Base-by-base conservation (phyloP, 768 basidiomycete species). In the Lentinula lateritia region DNA sequence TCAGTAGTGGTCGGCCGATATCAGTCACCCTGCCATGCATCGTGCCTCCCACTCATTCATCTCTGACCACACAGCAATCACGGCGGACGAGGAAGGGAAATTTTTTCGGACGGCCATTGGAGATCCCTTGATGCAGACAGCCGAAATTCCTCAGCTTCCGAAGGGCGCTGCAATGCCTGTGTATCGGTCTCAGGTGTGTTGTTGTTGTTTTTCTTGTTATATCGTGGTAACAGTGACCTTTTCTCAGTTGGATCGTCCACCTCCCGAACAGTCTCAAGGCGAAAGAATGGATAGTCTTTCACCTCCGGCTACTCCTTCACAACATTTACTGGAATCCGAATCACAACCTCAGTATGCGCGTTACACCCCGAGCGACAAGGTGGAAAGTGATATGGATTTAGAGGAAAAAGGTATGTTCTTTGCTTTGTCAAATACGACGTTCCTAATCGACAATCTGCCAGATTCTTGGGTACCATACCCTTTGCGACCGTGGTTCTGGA, bases 401-500 rank as follows among this genome's bases (percentile, higher is more conserved):
- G 55, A 28, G 35, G 35, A 36, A 28, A 32, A 18, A 53, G 62
- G 48, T 62, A 32, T 36, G 50, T 52, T 12, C 34, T 35, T 9
- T 20, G 18, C 35, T 10, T 20, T 39, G 52, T 28, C 36, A 50
- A 28, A 10, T 5, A 23, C 20, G 10, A 42, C 10, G 1, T 5
- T 41, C 28, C 18, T 20, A 7, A 57, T 34, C 35, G 42, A 23
- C 5, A 34, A 23, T 6, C 12, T 20, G 12, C 23, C 39, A 56
- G 36, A 57, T 55, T 28, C 46, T 3, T 72, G 70, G 72, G 62
- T 62, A 16, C 74, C 74, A 5, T 38, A 66, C 5, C 69, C 73
- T 6, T 63, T 75, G 20, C 60, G 67, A 16, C 45, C 60, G 23
- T 70, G 66, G 68, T 74, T 72, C 61, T 71, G 70, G 70, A 59